Base-by-base conservation (phyloP, 768 basidiomycete genomes). In the Lactarius akahatsu region DNA sequence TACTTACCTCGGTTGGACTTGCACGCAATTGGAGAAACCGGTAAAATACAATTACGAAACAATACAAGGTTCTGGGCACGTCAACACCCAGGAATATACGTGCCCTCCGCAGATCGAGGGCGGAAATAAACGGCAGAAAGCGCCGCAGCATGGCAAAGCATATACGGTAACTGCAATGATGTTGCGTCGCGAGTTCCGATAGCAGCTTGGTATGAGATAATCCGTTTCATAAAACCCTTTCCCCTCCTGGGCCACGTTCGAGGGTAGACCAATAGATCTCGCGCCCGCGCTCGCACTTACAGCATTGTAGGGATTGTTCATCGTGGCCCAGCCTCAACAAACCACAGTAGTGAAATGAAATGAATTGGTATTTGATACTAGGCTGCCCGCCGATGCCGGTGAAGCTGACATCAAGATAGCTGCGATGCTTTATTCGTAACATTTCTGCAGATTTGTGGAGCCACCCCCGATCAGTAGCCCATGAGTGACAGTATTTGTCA, bases 181-280 rank as follows among this genome's bases (percentile, higher is more conserved):
- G 20, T 59, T 28, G 30, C 38, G 56, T 50, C 34, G 45, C 47
- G 26, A 62, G 50, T 26, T 34, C 59, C 43, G 28, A 40, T 30
- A 32, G 50, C 13, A 26, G 47, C 47, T 50, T 50, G 47, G 47
- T 50, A n/a, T 50, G 45, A 23, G 47, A 50, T 50, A 36, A 38
- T 28, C 45, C 1, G 30, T 43, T 63, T 57, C 32, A 23, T 58
- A 57, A 43, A 43, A 9, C 16, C 9, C 26, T 36, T n/a, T 23
- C 56, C 54, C 54, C 6, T n/a, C 60, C 20, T 13, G 4, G 26
- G 43, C 60, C 59, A 66, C 65, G 65, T 66, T 66, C 38, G 38
- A 18, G 65, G 65, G 65, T 61, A 61, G 20, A 3, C 43, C 10
- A 13, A 50, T n/a, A 52, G 50, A 52, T 52, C 11, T 50, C 23